Evolutionary conservation across 2,329 filamentous ascomycete species (phyloP).

Genomic region (Cryphonectria parasitica): DNA sequence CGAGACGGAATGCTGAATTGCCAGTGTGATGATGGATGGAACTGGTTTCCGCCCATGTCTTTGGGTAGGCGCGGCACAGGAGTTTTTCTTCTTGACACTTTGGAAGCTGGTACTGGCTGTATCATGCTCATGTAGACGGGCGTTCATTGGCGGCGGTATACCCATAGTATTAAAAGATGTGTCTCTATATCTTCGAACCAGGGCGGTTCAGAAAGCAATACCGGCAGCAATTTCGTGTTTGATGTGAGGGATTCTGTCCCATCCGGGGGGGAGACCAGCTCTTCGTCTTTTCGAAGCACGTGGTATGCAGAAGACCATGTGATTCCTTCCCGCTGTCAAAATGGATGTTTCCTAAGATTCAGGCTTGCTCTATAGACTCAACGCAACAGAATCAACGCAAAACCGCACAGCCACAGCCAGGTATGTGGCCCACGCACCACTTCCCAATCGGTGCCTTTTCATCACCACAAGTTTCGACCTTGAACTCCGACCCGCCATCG

Average conservation of each 20-base stretch:
- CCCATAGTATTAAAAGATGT: conserved; percentile 16
- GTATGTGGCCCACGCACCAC: conserved; percentile 16
- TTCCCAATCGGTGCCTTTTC: conserved; percentile 11
- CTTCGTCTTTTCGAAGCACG: conserved; percentile 13
- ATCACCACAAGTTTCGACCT: background rate
- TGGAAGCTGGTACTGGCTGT: conserved; percentile 24
- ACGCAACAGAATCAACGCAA: conserved; percentile 16
- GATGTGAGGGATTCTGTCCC: background rate
- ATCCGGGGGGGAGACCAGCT: conserved; percentile 2
- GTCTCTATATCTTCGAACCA: background rate
- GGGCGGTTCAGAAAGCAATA: background rate
- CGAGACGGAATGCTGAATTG: conserved; percentile 74
- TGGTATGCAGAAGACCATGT: conserved; percentile 26
- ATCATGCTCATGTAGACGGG: conserved; percentile 30
- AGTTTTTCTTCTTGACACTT: background rate
- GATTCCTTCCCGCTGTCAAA: conserved; percentile 25
- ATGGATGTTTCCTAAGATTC: conserved; percentile 25
- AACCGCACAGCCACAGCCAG: conserved; percentile 17
- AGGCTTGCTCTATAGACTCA: conserved; percentile 30
- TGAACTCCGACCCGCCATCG: conserved; percentile 25
- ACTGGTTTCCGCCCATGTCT: background rate
- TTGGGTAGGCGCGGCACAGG: background rate
- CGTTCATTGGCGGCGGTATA: conserved; percentile 28
- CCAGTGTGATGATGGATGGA: conserved; percentile 63
- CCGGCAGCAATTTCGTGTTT: background rate